Percentiles rank a stretch among this genome's conserved stretches.
These are phyloP conservation scores for Cladorrhinum sp. DNA, from an alignment of 2,329 filamentous ascomycete genomes.

Conservation along the genomic window DNA sequence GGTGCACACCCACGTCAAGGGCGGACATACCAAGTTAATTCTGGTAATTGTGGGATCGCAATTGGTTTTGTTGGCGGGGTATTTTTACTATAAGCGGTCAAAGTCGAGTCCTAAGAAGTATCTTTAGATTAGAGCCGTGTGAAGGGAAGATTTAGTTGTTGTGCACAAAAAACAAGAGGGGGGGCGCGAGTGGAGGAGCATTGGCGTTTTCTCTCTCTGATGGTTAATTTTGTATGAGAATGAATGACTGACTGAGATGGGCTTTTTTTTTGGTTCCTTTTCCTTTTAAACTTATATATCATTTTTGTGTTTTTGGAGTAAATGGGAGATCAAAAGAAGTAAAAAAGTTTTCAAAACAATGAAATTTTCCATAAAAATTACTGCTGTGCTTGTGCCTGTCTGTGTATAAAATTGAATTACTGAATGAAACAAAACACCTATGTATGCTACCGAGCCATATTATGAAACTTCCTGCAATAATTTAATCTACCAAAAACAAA, in stretches of 20 bases:
- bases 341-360: background rate
- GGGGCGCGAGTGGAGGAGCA: background rate
- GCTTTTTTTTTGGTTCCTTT: background rate
- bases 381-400: background rate
- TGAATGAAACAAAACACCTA: background rate
- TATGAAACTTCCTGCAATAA: background rate
- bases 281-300: background rate
- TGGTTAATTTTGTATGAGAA: background rate
- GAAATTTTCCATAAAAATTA: background rate
- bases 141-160: background rate
- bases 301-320: background rate
- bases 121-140: conserved; percentile 48
- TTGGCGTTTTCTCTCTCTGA: background rate
- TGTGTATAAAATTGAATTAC: background rate
- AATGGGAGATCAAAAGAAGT: background rate
- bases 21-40: conserved; percentile 55
- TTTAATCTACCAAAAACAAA: too few relatives aligned
- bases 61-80: conserved; percentile 64
- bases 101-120: conserved; percentile 88
- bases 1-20: conserved; percentile 44
- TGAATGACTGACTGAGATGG: background rate
- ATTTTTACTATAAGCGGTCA: conserved; percentile 76
- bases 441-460: background rate
- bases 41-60: conserved; percentile 74
- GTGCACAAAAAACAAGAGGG: background rate